These are phyloP conservation scores for Pseudogymnoascus sp. DNA, from an alignment of 2,329 filamentous ascomycete genomes.

Conservation along the genomic window DNA sequence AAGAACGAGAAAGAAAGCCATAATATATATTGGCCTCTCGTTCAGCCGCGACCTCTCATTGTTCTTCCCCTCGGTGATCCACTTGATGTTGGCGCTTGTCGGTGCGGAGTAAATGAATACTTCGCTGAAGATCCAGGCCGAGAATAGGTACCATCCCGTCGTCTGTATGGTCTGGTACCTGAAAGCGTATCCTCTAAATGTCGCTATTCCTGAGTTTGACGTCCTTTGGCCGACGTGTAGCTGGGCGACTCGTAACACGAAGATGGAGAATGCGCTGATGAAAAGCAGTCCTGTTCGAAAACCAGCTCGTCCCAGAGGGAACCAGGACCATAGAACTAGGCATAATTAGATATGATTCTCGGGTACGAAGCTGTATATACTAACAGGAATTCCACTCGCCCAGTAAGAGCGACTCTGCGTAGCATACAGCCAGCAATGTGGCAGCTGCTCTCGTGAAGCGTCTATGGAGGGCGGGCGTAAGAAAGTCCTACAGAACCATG, in stretches of 20 bases:
- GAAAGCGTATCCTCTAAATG: conserved; percentile 50
- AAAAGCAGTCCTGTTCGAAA: conserved; percentile 70
- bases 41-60: conserved; percentile 72
- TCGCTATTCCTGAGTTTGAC: conserved; percentile 58
- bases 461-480: conserved; percentile 80
- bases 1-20: conserved; percentile 59
- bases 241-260: conserved; percentile 78
- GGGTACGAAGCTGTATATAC: neutral
- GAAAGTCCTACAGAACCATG: conserved; percentile 52
- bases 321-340: conserved; percentile 71
- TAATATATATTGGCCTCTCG: conserved; percentile 76
- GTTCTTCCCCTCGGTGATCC: conserved; percentile 62
- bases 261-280: conserved; percentile 65
- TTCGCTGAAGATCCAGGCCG: conserved; percentile 71
- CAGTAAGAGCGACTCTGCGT: conserved; percentile 62
- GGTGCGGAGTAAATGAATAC: conserved; percentile 69
- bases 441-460: conserved; percentile 74
- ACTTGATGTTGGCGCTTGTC: conserved; percentile 53
- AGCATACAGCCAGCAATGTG: conserved; percentile 63
- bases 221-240: conserved; percentile 69
- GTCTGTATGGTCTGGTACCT: conserved; percentile 56
- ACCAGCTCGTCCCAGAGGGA: conserved; percentile 69
- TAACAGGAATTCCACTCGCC: conserved; percentile 58
- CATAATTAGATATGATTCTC: conserved; percentile 12
- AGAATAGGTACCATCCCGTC: conserved; percentile 66